Conservation (phyloP, 441 rosid species). For the Melastoma candidum region DNA sequence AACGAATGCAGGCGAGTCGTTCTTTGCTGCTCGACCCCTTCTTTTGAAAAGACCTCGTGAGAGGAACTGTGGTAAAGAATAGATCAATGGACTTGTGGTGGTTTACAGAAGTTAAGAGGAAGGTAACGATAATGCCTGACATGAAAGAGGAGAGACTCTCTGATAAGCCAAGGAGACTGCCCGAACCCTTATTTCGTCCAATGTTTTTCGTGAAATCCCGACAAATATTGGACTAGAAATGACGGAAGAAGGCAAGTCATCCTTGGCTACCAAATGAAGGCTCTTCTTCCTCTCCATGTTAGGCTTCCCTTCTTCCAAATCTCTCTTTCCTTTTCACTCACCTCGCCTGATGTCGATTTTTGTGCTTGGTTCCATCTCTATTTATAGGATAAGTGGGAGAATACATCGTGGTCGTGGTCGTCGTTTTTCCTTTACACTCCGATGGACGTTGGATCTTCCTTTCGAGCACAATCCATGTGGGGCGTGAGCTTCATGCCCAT, state of each 20-base stretch:
- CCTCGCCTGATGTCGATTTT: too few relatives aligned
- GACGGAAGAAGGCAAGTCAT: slow-evolving; percentile 9
- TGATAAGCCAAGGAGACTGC: slow-evolving; percentile 16
- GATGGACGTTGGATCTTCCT: too few relatives aligned
- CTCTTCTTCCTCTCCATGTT: slow-evolving; percentile 11
- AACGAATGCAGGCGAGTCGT: slow-evolving; percentile 7
- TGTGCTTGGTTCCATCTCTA: too few relatives aligned
- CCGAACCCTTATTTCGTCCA: slow-evolving; percentile 1
- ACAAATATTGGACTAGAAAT: neutral
- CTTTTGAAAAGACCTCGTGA: too few relatives aligned
- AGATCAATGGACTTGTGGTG: too few relatives aligned
- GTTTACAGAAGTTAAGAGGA: neutral
- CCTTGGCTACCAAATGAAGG: slow-evolving; percentile 14
- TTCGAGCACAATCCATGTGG: too few relatives aligned
- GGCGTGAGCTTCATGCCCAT: too few relatives aligned
- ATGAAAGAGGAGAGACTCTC: slow-evolving; percentile 15
- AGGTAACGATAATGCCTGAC: neutral
- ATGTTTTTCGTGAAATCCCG: neutral
- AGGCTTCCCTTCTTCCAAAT: slow-evolving; percentile 7
- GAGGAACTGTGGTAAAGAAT: too few relatives aligned
- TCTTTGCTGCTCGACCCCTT: slow-evolving; percentile 8
- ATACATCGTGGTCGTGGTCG: too few relatives aligned
- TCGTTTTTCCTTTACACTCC: too few relatives aligned
- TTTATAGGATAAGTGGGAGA: too few relatives aligned
- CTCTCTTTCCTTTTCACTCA: too few relatives aligned